phyloP scores from a whole-genome alignment of 2,329 filamentous ascomycete species.

The Aspergillus quadricinctus region DNA sequence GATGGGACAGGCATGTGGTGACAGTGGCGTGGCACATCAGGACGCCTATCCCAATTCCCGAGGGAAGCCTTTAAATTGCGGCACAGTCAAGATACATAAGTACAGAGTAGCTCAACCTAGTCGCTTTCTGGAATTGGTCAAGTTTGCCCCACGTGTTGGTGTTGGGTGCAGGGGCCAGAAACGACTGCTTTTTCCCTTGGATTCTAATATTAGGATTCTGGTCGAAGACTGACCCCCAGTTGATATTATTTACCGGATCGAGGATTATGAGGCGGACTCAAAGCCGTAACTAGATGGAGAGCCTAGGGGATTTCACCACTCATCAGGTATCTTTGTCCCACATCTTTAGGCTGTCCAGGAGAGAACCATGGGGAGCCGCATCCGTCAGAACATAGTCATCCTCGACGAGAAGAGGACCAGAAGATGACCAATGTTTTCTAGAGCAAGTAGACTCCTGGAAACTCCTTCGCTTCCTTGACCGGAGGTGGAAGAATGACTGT shows the following conservation, averaged over 20 bases:
- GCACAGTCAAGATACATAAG: background rate
- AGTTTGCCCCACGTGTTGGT: conserved; percentile 11
- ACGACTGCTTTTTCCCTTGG: background rate
- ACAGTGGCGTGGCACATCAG: background rate
- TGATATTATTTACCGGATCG: background rate
- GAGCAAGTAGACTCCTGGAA: background rate
- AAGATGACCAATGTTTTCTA: background rate
- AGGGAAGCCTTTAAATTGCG: background rate
- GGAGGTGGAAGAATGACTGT: background rate
- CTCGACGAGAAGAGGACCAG: background rate
- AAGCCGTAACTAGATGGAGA: background rate
- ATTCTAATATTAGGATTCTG: background rate
- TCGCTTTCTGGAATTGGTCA: conserved; percentile 1
- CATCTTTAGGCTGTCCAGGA: background rate
- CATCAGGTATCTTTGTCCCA: background rate
- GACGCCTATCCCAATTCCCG: background rate
- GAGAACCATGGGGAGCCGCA: background rate
- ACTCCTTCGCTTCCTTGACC: background rate
- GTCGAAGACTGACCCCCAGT: background rate
- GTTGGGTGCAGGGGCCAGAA: conserved; percentile 9
- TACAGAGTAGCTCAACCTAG: background rate
- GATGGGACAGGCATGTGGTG: background rate
- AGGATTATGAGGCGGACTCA: background rate
- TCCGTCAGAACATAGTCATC: background rate
- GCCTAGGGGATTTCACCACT: background rate